Conservation (phyloP, 192 early-diverging fungal genomes). For the Allomyces javanicus region DNA sequence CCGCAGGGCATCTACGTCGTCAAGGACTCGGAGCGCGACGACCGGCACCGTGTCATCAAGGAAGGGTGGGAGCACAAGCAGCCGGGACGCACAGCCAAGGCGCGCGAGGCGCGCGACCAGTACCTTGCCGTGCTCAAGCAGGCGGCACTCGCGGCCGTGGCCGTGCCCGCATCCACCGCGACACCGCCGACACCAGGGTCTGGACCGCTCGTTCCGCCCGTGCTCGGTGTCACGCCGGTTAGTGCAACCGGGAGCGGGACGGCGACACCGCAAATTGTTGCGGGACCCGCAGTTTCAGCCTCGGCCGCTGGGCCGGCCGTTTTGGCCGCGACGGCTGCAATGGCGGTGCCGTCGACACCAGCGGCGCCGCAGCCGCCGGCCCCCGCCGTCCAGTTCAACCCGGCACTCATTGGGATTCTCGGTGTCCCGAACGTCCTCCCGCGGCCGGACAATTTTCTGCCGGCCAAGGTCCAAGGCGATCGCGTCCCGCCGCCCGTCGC, state of each 20-base stretch:
- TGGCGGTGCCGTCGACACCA: not conserved
- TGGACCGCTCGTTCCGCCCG: too few relatives aligned
- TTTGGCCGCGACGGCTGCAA: not conserved
- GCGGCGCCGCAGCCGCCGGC: not conserved
- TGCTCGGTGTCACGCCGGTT: too few relatives aligned
- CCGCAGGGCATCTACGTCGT: slow-evolving; percentile 17
- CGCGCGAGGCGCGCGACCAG: slow-evolving; percentile 24
- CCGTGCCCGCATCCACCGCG: not conserved
- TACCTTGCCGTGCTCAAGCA: slow-evolving; percentile 14
- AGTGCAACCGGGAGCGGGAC: too few relatives aligned
- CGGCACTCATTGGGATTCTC: not conserved
- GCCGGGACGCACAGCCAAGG: slow-evolving; percentile 23
- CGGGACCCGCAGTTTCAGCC: not conserved
- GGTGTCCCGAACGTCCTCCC: not conserved
- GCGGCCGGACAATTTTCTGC: not conserved
- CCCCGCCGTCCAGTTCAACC: not conserved
- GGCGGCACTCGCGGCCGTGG: not conserved
- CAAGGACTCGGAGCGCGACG: slow-evolving; percentile 42
- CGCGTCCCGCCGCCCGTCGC: not conserved
- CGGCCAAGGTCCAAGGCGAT: not conserved
- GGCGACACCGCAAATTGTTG: not conserved
- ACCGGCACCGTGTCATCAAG: slow-evolving; percentile 30
- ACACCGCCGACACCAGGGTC: too few relatives aligned
- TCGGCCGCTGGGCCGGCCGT: not conserved
- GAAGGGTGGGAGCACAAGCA: slow-evolving; percentile 32